Conservation (phyloP, 371 early-diverging fungal genomes). For the Batrachochytrium dendrobatidis region DNA sequence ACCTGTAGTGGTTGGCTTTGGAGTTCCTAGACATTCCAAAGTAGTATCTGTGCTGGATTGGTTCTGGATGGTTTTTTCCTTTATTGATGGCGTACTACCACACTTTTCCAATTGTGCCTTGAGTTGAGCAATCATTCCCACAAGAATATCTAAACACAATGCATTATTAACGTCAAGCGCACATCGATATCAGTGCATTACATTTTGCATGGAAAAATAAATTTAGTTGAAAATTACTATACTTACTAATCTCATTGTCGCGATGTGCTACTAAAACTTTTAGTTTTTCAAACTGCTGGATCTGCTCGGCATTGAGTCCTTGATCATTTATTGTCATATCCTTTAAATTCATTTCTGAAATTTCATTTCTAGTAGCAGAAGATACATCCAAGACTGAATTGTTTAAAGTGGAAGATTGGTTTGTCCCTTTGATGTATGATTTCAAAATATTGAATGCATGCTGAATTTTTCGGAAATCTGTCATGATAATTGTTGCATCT, state of each 20-base stretch:
- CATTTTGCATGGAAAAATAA: neutral
- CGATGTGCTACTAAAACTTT: slow-evolving; percentile 34
- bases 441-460: slow-evolving; percentile 39
- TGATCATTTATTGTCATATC: neutral
- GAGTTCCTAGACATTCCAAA: too few relatives aligned
- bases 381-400: neutral
- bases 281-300: slow-evolving; percentile 28
- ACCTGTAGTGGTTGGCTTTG: neutral
- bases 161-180: neutral
- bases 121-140: slow-evolving; percentile 42
- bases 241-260: slow-evolving; percentile 50
- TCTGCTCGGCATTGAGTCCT: slow-evolving; percentile 3
- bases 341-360: neutral
- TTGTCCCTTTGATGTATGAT: slow-evolving; percentile 4
- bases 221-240: neutral
- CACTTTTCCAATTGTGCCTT: neutral
- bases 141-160: slow-evolving; percentile 31
- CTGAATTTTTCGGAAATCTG: slow-evolving; percentile 37
- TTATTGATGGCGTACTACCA: too few relatives aligned
- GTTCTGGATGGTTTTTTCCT: too few relatives aligned
- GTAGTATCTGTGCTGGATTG: too few relatives aligned
- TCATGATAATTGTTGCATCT: slow-evolving; percentile 30
- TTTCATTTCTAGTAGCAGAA: neutral
- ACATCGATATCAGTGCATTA: neutral
- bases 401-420: neutral